These are phyloP conservation scores for Adansonia madagascariensis DNA, from an alignment of 441 rosid species.

Conservation along the genomic window DNA sequence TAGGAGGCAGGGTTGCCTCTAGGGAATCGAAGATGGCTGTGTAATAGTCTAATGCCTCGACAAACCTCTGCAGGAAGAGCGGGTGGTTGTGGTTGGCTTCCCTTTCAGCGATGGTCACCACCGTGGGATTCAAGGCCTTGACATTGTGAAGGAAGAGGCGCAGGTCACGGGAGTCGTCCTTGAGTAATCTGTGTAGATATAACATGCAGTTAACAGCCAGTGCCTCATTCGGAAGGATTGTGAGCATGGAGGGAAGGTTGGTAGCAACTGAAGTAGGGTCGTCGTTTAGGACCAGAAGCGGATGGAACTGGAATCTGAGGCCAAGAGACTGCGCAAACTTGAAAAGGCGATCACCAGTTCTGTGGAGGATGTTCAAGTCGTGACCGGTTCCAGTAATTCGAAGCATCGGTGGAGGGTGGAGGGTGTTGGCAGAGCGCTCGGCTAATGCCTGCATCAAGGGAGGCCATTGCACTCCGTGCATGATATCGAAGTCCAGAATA, in stretches of 20 bases:
- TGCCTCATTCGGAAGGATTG: constrained; percentile 62
- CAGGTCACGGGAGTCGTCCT: constrained; percentile 56
- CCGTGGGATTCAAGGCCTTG: constrained; percentile 66
- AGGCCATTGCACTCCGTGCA: constrained; percentile 98
- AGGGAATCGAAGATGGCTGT: constrained; percentile 72
- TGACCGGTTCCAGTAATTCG: constrained; percentile 82
- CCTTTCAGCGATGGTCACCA: constrained; percentile 77
- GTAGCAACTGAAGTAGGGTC: constrained; percentile 48
- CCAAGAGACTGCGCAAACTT: constrained; percentile 77
- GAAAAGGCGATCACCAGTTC: constrained; percentile 76
- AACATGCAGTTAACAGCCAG: constrained; percentile 78
- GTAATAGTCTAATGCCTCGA: constrained; percentile 81
- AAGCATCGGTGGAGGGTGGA: constrained; percentile 57
- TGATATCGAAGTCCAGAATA: constrained; percentile 85
- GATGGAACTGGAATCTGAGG: constrained; percentile 76
- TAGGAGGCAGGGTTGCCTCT: constrained; percentile 90
- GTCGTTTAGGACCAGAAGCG: constrained; percentile 57
- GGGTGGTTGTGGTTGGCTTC: constrained; percentile 79
- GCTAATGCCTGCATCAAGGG: constrained; percentile 93
- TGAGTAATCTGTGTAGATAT: constrained; percentile 64
- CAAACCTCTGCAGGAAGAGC: constrained; percentile 63
- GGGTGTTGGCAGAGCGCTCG: constrained; percentile 51
- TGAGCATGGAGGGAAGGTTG: constrained; percentile 49
- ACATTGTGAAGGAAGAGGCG: constrained; percentile 62
- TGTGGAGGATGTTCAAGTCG: constrained; percentile 53